Conservation (phyloP, 345 rosid species). For the Cochlearia excelsa region DNA sequence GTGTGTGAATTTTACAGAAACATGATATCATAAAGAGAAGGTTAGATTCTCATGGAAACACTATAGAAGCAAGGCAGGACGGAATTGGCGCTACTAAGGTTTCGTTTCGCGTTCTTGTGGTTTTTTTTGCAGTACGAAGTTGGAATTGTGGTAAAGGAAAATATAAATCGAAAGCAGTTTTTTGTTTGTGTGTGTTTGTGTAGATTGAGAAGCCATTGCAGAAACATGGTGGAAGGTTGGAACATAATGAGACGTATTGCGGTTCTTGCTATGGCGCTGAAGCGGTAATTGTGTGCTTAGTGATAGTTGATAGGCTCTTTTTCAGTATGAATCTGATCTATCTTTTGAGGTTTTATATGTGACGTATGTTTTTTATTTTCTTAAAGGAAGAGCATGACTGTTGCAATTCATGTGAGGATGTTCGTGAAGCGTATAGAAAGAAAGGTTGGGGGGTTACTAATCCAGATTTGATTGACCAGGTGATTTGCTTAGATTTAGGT, state of each 20-base stretch:
- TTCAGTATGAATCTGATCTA: not conserved
- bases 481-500: slow-evolving; percentile 23
- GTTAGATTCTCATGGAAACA: slow-evolving; percentile 69
- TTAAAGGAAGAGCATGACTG: slow-evolving; percentile 75
- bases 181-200: slow-evolving; percentile 27
- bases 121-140: not conserved
- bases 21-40: slow-evolving; percentile 90
- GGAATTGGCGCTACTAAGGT: slow-evolving; percentile 93
- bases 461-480: slow-evolving; percentile 90
- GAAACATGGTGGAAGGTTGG: slow-evolving; percentile 96
- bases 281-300: slow-evolving; percentile 43
- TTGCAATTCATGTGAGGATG: slow-evolving; percentile 86
- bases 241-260: slow-evolving; percentile 91
- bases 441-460: slow-evolving; percentile 90
- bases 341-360: not conserved
- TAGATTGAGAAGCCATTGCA: slow-evolving; percentile 93
- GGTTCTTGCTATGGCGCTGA: slow-evolving; percentile 96
- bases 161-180: not conserved
- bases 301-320: slow-evolving; percentile 2
- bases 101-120: slow-evolving; percentile 14
- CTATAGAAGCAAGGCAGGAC: slow-evolving; percentile 74
- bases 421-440: slow-evolving; percentile 91
- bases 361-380: slow-evolving; percentile 3
- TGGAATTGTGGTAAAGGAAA: no score
- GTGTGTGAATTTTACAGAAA: slow-evolving; percentile 46